Evolutionary conservation across 441 rosid species (phyloP), one percentile per base, ranked within the genome.

Genomic region (Lepidium campestre): DNA sequence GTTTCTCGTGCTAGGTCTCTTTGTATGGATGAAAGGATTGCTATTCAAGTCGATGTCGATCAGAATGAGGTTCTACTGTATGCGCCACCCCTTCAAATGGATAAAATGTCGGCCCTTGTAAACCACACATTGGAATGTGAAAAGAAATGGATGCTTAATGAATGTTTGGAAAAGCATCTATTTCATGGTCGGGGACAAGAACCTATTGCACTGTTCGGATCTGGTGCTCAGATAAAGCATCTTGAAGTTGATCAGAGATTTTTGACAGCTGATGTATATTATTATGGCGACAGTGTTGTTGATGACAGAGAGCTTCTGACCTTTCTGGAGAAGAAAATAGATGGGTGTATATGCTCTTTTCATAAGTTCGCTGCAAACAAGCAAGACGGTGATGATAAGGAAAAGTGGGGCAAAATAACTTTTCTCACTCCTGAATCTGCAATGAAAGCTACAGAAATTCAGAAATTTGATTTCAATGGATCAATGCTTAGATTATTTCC

Each of bases 171-270:
- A 80, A 87, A 85, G 71, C 61, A 65, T 53, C 57, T 93, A 47
- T 87, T 81, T 72, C 82, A 72, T 49, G 88, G 85, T 40, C 82
- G 80, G 22, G 83, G 85, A 60, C 72, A 60, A 36, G 80, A 81
- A 17, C 81, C 87, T 25, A 13, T 84, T 40, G 99, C 96, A 25
- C 82, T 93, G 72, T 79, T 93, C 66, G 99, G 97, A 70, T 79
- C 96, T 68, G 97, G 99, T 75, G 97, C 96, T 47, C 87, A 81
- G 80, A 87, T 93, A 65, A 87, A 80, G 82, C 96, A 93, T 85
- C 80, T 91, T 68, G 97, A 93, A 79, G 82, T 89, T 65, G 85
- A 83, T 56, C 86, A 80, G 68, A 86, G 88, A 70, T 84, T 34
- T 79, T 74, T 93, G 68, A 79, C 88, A n/a, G 85, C 89, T 14